Percentiles rank a stretch among this genome's conserved stretches.
These are phyloP conservation scores for Edaphochlamys debaryana DNA, from an alignment of 139 green algal species.

Conservation along the genomic window DNA sequence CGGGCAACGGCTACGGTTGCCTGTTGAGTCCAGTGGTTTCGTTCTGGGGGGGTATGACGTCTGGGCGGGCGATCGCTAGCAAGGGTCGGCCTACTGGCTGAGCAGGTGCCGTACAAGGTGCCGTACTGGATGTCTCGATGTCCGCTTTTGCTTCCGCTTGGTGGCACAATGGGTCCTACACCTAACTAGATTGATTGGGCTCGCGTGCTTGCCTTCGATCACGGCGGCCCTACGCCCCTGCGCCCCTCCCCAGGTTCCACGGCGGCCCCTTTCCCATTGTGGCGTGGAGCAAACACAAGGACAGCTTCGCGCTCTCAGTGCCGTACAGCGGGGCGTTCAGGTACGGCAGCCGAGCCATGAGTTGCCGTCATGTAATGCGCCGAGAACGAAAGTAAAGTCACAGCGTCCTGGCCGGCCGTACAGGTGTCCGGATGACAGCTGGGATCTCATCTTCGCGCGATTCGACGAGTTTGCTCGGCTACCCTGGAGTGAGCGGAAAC, in stretches of 20 bases:
- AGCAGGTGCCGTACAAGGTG: too few species aligned
- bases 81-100: too few species aligned
- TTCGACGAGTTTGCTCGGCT: background rate
- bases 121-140: too few species aligned
- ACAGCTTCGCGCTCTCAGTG: slow-evolving; percentile 1
- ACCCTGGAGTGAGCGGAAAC: background rate
- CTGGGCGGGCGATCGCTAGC: too few species aligned
- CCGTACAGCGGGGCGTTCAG: slow-evolving; percentile 28
- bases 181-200: too few species aligned
- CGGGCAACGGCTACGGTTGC: too few species aligned
- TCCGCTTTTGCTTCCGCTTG: background rate
- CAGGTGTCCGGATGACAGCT: slow-evolving; percentile 36
- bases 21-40: too few species aligned
- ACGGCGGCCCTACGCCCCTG: too few species aligned
- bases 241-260: slow-evolving; percentile 11
- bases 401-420: background rate
- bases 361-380: too few species aligned
- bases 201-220: too few species aligned
- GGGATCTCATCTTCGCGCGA: background rate
- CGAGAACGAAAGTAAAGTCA: background rate
- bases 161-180: too few species aligned
- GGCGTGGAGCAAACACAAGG: slow-evolving; percentile 23
- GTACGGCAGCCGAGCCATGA: background rate
- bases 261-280: slow-evolving; percentile 26
- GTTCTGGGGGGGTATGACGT: too few species aligned